Percentiles rank a stretch among this genome's conserved stretches.
Conservation (phyloP, 1,284 basidiomycete genomes). For the Waitea zeae region DNA sequence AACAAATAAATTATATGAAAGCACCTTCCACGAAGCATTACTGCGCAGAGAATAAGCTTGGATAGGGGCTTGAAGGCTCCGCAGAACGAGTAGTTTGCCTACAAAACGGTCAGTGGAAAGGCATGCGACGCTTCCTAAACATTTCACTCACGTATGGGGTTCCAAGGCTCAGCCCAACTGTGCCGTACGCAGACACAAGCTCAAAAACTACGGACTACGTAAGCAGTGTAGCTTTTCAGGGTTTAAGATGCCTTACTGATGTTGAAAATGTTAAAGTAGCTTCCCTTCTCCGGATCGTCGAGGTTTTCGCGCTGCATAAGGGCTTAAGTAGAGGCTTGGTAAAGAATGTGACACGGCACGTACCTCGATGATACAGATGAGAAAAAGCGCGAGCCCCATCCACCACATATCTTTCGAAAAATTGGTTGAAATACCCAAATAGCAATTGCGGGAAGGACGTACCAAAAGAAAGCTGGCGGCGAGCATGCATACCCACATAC, state of each 20-base stretch:
- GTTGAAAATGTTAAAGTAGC: constrained; percentile 70
- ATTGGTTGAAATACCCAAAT: no score
- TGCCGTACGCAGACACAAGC: constrained; percentile 81
- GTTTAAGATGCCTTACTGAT: constrained; percentile 28
- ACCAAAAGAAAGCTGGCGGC: constrained; percentile 82
- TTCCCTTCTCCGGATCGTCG: constrained; percentile 26
- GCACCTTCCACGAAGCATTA: constrained; percentile 85
- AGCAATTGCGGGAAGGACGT: constrained; percentile 10
- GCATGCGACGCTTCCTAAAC: no score
- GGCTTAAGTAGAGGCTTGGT: constrained; percentile 3
- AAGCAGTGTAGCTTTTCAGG: not conserved
- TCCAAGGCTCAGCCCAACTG: constrained; percentile 72
- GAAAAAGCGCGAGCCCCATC: constrained; percentile 60
- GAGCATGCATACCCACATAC: constrained; percentile 66
- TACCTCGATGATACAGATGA: constrained; percentile 82
- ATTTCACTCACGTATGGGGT: constrained; percentile 32
- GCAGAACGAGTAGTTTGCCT: constrained; percentile 67
- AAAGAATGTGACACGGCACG: constrained; percentile 7
- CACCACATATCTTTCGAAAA: constrained; percentile 69
- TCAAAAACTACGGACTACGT: constrained; percentile 50
- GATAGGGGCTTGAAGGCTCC: constrained; percentile 69
- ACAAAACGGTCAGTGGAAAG: no score
- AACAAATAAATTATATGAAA: not conserved
- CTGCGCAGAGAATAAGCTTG: constrained; percentile 70
- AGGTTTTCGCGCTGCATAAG: constrained; percentile 37